These are phyloP conservation scores for Helicostylum pulchrum DNA, from an alignment of 192 early-diverging fungal genomes.

Conservation along the genomic window DNA sequence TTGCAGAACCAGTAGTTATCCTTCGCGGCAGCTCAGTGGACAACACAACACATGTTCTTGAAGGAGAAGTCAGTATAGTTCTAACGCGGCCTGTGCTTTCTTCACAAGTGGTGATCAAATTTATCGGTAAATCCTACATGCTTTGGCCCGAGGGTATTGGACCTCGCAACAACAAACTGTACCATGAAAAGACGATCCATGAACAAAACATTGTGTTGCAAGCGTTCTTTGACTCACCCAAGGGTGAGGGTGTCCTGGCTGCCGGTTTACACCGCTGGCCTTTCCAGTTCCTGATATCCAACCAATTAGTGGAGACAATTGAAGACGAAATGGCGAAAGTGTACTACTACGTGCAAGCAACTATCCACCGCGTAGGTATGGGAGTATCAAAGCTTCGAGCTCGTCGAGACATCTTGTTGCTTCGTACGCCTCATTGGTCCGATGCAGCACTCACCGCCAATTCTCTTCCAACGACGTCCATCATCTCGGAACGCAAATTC, in stretches of 20 bases:
- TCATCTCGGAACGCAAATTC: constrained; percentile 22
- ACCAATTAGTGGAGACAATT: constrained; percentile 27
- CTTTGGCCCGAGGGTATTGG: constrained; percentile 39
- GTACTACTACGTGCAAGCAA: constrained; percentile 23
- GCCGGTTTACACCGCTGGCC: constrained; percentile 29
- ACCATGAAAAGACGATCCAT: constrained; percentile 32
- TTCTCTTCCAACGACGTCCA: constrained; percentile 23
- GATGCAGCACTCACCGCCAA: constrained; percentile 22
- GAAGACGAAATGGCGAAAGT: constrained; percentile 36
- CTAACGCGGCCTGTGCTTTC: constrained; percentile 13
- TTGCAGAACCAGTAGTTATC: constrained; percentile 27
- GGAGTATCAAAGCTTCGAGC: constrained; percentile 9
- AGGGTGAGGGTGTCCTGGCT: not conserved
- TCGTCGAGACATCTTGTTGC: constrained; percentile 26
- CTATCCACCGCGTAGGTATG: constrained; percentile 18
- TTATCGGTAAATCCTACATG: constrained; percentile 23
- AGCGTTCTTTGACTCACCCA: not conserved
- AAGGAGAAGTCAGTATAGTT: constrained; percentile 31
- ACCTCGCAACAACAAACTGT: constrained; percentile 16
- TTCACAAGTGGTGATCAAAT: constrained; percentile 18
- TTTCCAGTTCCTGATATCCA: constrained; percentile 31
- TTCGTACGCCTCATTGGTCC: constrained; percentile 24
- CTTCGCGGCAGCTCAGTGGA: constrained; percentile 24
- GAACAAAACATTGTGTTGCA: constrained; percentile 28
- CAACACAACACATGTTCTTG: constrained; percentile 9